phyloP scores from a whole-genome alignment of 2,329 filamentous ascomycete genomes.

The Verticillium zaregamsianum region DNA sequence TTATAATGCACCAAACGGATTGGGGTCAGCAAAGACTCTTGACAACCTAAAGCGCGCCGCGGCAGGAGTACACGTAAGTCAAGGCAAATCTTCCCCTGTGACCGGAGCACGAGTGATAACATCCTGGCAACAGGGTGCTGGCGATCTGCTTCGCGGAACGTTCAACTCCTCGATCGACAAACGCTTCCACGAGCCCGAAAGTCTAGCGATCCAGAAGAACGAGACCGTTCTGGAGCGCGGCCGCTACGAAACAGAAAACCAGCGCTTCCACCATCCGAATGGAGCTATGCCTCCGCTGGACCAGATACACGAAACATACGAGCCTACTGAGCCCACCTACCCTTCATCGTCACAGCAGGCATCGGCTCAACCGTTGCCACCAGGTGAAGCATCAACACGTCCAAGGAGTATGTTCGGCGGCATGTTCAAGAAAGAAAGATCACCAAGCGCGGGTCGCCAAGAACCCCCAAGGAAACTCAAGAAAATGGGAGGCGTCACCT shows the following conservation, averaged over 20 bases:
- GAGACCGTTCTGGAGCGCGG: conserved; percentile 9
- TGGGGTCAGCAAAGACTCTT: conserved; percentile 1
- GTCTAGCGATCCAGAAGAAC: conserved; percentile 9
- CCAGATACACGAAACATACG: conserved; percentile 1
- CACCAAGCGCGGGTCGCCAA: not conserved
- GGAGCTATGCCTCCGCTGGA: not conserved
- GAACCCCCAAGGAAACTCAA: conserved; percentile 2
- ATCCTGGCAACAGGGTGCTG: conserved; percentile 13
- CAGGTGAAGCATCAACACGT: not conserved
- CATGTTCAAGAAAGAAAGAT: conserved; percentile 4
- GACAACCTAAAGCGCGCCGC: conserved; percentile 8
- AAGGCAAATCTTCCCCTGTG: not conserved
- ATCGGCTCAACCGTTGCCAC: not conserved
- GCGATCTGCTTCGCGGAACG: conserved; percentile 19
- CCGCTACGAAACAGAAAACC: conserved; percentile 9
- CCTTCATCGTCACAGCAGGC: not conserved
- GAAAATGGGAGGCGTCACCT: not conserved
- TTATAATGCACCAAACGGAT: not conserved
- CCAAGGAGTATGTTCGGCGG: not conserved
- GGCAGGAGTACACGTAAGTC: conserved; percentile 11
- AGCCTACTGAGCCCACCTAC: not conserved
- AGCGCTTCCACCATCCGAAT: conserved; percentile 8
- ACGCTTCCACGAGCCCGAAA: conserved; percentile 8
- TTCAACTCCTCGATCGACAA: conserved; percentile 17
- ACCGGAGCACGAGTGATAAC: not conserved